phyloP scores from a whole-genome alignment of 257 asterid species.

The Lithospermum erythrorhizon region DNA sequence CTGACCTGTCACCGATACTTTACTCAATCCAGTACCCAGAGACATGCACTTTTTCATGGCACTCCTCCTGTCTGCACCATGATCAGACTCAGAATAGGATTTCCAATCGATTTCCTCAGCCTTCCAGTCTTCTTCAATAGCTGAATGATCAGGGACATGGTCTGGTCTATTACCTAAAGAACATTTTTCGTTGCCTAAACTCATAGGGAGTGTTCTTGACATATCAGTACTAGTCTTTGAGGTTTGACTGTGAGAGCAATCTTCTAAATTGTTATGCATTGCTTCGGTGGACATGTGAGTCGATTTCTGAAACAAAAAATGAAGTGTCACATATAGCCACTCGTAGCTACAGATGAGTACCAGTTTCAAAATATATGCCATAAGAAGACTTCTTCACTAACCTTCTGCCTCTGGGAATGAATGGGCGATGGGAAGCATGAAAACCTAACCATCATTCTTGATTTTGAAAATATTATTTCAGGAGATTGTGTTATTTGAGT shows the following conservation, averaged over 20 bases:
- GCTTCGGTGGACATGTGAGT: conserved; percentile 43
- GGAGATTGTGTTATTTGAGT: conserved; percentile 20
- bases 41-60: conserved; percentile 57
- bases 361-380: conserved; percentile 3
- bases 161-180: conserved; percentile 18
- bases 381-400: conserved; percentile 22
- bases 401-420: conserved; percentile 68
- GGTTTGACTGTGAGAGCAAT: conserved; percentile 30
- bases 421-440: conserved; percentile 76
- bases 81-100: conserved; percentile 30
- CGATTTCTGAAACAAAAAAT: conserved; percentile 42
- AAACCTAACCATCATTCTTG: conserved; percentile 65
- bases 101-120: conserved; percentile 52
- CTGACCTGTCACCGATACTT: conserved; percentile 36
- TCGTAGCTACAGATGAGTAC: conserved; percentile 1
- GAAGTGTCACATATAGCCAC: conserved; percentile 11
- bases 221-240: conserved; percentile 17
- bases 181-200: conserved; percentile 24
- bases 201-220: conserved; percentile 20
- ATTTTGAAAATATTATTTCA: conserved; percentile 27
- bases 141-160: conserved; percentile 34
- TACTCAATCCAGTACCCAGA: conserved; percentile 50
- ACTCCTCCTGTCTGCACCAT: conserved; percentile 12
- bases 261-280: conserved; percentile 55
- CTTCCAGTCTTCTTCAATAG: conserved; percentile 35